Base-by-base conservation (phyloP, 257 asterid species). In the Jaltomata sinuosa region DNA sequence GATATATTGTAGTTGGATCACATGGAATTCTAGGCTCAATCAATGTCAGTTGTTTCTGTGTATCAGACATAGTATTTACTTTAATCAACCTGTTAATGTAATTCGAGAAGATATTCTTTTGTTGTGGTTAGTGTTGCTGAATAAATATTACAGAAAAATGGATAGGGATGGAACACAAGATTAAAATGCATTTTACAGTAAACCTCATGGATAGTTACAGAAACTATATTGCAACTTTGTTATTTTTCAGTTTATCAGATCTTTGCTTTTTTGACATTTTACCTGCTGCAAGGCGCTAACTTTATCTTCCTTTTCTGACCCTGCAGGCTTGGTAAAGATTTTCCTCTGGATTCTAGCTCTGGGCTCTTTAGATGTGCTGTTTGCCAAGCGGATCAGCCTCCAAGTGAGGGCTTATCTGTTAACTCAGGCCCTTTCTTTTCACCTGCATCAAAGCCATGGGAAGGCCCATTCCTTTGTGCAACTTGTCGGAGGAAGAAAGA, bases 381-480 rank as follows among this genome's bases (percentile, higher is more conserved):
- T 79, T 96, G 99, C 92, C 99, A 96, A 92, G 92, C 83, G 80
- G 98, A 94, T 88, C 95, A 92, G 88, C 99, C 94, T 61, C 89
- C 96, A 32, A 84, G 89, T 29, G 99, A 94, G 64, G 98, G 97
- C 36, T 89, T 96, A 79, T 93, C 96, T 8, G 95, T 94, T 12
- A 96, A 94, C 87, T 93, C 99, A 0, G 98, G 97, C 74, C 96
- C 98, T 80, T 94, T 89, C 88, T 93, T 93, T 87, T 92, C 99
- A 12, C 99, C 98, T n/a, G 87, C 97, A 34, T 91, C 98, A 82
- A 94, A 90, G 88, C 98, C 98, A 36, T 94, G 99, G 98, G 98
- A 94, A 89, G 99, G 99, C 72, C 99, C 99, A 64, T 93, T 96
- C 90, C 97, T 96, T 64, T 96, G 99, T 76, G 91, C 97, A 80